Conservation (phyloP, 202 grass and related monocot genomes). For the Zoysia matrella region DNA sequence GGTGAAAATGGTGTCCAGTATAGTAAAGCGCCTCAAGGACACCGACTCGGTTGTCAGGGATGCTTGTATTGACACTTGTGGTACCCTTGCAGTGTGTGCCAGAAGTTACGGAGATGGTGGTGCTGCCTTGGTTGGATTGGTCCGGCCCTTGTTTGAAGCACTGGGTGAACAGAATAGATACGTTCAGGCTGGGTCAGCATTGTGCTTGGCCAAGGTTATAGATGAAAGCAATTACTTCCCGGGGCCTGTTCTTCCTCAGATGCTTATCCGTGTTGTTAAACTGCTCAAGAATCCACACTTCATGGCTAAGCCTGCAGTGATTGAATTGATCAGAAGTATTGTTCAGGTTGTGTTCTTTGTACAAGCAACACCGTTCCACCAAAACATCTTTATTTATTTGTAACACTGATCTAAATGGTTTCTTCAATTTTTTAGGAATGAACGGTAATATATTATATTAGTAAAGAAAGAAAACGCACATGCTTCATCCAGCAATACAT, state of each 20-base stretch:
- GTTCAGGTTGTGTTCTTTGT: slow-evolving; percentile 65
- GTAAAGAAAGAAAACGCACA: too few relatives aligned
- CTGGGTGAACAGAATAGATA: slow-evolving; percentile 93
- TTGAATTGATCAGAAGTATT: slow-evolving; percentile 97
- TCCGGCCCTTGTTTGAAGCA: slow-evolving; percentile 81
- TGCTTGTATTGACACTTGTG: slow-evolving; percentile 86
- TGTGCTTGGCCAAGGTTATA: slow-evolving; percentile 89
- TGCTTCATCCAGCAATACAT: not conserved
- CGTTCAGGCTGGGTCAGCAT: slow-evolving; percentile 74
- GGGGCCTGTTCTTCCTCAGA: slow-evolving; percentile 70
- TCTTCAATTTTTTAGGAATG: not conserved
- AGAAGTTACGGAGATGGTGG: slow-evolving; percentile 52
- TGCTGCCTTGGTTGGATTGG: slow-evolving; percentile 64
- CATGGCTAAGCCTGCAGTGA: slow-evolving; percentile 90
- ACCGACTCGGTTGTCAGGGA: slow-evolving; percentile 86
- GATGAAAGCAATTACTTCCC: slow-evolving; percentile 83
- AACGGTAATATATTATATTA: not conserved
- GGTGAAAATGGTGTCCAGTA: slow-evolving; percentile 61
- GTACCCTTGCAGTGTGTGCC: slow-evolving; percentile 61
- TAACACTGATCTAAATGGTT: not conserved
- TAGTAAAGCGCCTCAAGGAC: slow-evolving; percentile 83
- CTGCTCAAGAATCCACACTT: slow-evolving; percentile 96
- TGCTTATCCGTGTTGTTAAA: slow-evolving; percentile 84
- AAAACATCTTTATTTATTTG: not conserved
- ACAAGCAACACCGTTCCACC: not conserved